Base-by-base conservation (phyloP, 106 monocot genomes). In the Phalaenopsis aphrodite region DNA sequence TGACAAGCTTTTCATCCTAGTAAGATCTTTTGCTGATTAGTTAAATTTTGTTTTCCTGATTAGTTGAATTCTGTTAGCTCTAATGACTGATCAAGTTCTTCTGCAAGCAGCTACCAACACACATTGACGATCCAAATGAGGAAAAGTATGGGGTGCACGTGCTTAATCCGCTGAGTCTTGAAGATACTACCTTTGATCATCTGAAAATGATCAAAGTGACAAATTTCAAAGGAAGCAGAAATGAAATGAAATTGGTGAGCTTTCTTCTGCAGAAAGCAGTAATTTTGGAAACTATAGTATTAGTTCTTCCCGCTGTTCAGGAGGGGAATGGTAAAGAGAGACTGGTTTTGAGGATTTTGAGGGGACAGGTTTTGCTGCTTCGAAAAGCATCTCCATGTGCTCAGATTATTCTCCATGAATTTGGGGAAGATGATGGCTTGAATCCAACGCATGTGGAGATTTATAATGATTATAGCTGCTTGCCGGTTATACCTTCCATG, bases 1-100 rank as follows among this genome's bases (percentile, higher is more conserved):
- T 14, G 85, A 88, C 37, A 87, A 86, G 36, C 82, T 88, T 41
- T 88, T 84, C 74, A 84, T 88, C 52, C 71, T 83, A 24, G 90
- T 87, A 71, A 42, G 76, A 36, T 23, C 12, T 3, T 67, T 30
- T 67, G 4, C 4, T 11, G 2, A 5, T 18, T 5, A 48, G 11
- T 21, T 77, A 73, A 48, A 65, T 66, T 19, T 39, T 36, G 11
- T n/a, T 41, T 74, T 55, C 74, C 38, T 41, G 56, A 5, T 55
- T 12, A 73, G 57, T 74, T 56, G 11, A 30, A 14, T 23, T 1
- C 39, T 18, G 30, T 30, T 30, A 30, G 30, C 30, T 30, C 30
- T 30, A 30, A 30, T 30, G 30, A 30, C 30, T 30, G 30, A 30
- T 30, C 30, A 30, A 30, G 30, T 30, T 30, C 30, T 30, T 30